Percentiles rank a stretch among this genome's conserved stretches.
phyloP scores from a whole-genome alignment of 2,329 filamentous ascomycete genomes.

The Stemphylium vesicarium region DNA sequence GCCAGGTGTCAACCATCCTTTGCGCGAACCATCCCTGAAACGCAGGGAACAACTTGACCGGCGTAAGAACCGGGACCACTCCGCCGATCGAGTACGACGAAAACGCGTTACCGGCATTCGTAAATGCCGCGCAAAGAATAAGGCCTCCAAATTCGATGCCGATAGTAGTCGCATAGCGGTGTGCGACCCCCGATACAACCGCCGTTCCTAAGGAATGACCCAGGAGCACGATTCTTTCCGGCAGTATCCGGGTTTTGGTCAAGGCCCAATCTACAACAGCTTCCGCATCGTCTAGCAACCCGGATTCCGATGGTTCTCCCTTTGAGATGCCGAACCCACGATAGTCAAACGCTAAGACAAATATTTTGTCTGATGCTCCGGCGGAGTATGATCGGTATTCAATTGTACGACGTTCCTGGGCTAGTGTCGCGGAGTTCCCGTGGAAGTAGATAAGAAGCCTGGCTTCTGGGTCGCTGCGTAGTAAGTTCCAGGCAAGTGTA shows the following conservation, averaged over 20 bases:
- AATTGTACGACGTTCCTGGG: constrained; percentile 76
- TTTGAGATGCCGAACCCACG: constrained; percentile 85
- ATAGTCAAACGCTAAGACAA: constrained; percentile 86
- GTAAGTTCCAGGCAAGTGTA: constrained; percentile 57
- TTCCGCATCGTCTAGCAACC: constrained; percentile 79
- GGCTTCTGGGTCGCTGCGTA: constrained; percentile 59
- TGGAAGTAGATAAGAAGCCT: constrained; percentile 63
- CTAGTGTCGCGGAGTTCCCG: constrained; percentile 75
- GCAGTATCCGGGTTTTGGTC: constrained; percentile 67
- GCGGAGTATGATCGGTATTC: constrained; percentile 80
- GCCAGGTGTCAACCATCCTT: constrained; percentile 80
- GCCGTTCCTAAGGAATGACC: constrained; percentile 92
- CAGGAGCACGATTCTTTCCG: constrained; percentile 77
- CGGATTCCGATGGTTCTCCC: constrained; percentile 77
- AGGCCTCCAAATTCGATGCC: constrained; percentile 77
- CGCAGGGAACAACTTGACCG: constrained; percentile 70
- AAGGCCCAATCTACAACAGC: constrained; percentile 78
- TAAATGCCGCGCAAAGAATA: constrained; percentile 81
- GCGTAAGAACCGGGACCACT: constrained; percentile 75
- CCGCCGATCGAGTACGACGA: constrained; percentile 79
- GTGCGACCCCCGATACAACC: constrained; percentile 75
- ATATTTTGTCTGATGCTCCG: constrained; percentile 61
- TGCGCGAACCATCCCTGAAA: constrained; percentile 68
- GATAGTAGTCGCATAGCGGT: constrained; percentile 65
- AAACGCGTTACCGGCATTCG: constrained; percentile 74